A percentile compares a stretch with the other conserved stretches of the same genome.
Conservation (phyloP, 2,329 filamentous ascomycete genomes). For the Talaromyces sp. region DNA sequence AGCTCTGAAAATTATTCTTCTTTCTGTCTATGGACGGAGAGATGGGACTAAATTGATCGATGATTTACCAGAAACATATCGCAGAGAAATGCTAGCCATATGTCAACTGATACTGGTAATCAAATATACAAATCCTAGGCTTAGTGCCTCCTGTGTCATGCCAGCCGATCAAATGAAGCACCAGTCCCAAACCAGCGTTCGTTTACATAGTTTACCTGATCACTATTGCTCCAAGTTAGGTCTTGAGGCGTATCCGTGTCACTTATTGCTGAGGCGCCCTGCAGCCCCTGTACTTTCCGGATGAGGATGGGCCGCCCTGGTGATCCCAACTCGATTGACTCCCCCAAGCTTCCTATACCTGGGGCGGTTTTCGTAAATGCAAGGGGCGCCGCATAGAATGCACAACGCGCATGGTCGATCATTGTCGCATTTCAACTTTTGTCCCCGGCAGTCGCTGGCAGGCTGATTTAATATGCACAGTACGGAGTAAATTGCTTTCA, state of each 20-base stretch:
- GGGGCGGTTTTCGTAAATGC: background rate
- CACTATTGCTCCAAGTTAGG: too few species aligned
- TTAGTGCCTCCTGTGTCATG: too few species aligned
- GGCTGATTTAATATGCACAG: background rate
- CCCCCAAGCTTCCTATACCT: background rate
- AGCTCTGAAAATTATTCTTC: too few species aligned
- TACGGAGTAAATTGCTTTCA: background rate
- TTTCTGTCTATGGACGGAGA: too few species aligned
- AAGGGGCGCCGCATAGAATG: background rate
- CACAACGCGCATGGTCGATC: background rate
- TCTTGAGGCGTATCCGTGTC: too few species aligned
- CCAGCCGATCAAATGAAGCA: too few species aligned
- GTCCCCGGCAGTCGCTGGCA: too few species aligned
- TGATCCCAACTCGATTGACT: background rate
- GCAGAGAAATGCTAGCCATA: background rate
- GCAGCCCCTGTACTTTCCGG: background rate
- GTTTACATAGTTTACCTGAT: too few species aligned
- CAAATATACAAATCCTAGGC: too few species aligned
- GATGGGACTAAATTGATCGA: background rate
- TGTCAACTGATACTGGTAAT: too few species aligned
- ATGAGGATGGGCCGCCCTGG: background rate
- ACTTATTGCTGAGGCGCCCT: too few species aligned
- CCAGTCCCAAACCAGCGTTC: too few species aligned
- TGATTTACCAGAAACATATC: background rate
- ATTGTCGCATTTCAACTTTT: background rate